Conservation (phyloP, 331 rosid species). For the Ulmus americana region DNA sequence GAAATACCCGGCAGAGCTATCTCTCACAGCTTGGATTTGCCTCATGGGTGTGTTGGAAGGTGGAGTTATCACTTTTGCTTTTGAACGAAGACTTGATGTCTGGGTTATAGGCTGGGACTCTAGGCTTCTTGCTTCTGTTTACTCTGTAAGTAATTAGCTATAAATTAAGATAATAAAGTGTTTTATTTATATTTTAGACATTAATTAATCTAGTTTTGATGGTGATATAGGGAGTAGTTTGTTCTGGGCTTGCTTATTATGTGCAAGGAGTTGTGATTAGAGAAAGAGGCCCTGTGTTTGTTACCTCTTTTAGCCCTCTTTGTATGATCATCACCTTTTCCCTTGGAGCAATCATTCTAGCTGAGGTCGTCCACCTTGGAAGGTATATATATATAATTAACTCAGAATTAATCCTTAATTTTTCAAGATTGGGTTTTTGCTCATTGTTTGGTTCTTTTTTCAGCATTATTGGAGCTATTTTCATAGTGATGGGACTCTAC, state of each 20-base stretch:
- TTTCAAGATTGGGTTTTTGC: background rate
- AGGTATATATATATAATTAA: slow-evolving; percentile 38
- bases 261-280: slow-evolving; percentile 74
- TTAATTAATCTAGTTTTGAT: background rate
- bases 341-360: slow-evolving; percentile 60
- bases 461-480: slow-evolving; percentile 75
- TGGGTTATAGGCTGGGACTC: slow-evolving; percentile 77
- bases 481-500: slow-evolving; percentile 75
- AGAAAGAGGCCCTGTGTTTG: slow-evolving; percentile 84
- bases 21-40: slow-evolving; percentile 58
- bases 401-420: background rate
- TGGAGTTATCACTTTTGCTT: slow-evolving; percentile 34
- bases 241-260: slow-evolving; percentile 84
- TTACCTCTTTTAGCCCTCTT: slow-evolving; percentile 80
- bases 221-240: slow-evolving; percentile 57
- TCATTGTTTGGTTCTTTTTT: background rate
- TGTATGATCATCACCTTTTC: slow-evolving; percentile 82
- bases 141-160: slow-evolving; percentile 37
- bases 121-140: slow-evolving; percentile 66
- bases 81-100: slow-evolving; percentile 32
- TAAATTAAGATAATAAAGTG: background rate
- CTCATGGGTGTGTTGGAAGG: slow-evolving; percentile 47
- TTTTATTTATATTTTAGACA: background rate
- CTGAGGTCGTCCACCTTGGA: slow-evolving; percentile 69
- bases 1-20: slow-evolving; percentile 61